Conservation (phyloP, 768 basidiomycete genomes). For the Hygrophorus pudorinus region DNA sequence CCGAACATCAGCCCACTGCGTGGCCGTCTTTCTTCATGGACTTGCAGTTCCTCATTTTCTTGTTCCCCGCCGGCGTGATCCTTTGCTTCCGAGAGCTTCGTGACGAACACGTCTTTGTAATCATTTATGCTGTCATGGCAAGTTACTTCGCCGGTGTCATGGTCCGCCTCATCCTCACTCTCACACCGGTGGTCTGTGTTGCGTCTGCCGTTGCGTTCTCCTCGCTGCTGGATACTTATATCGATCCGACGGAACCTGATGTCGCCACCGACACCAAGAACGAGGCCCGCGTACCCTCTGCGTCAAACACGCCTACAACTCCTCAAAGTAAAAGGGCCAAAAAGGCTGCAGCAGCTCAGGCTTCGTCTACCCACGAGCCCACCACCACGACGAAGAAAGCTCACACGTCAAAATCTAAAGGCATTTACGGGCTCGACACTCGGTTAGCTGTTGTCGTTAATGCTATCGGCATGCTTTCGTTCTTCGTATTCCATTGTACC, state of each 20-base stretch:
- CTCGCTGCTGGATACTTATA: constrained; percentile 77
- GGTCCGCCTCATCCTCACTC: constrained; percentile 97
- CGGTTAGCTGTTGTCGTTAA: constrained; percentile 70
- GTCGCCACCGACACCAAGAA: constrained; percentile 21
- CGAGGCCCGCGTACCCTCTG: constrained; percentile 17
- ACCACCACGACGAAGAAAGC: constrained; percentile 25
- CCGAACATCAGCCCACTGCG: constrained; percentile 98
- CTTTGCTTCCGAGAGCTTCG: constrained; percentile 90
- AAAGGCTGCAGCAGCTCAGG: constrained; percentile 28
- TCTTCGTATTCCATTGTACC: constrained; percentile 95
- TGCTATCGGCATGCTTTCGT: constrained; percentile 64
- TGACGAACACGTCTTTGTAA: constrained; percentile 97
- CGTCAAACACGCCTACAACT: constrained; percentile 19
- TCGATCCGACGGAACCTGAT: constrained; percentile 72
- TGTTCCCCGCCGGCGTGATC: constrained; percentile 94
- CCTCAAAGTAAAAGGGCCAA: constrained; percentile 49
- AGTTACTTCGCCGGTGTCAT: constrained; percentile 99
- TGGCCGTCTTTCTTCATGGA: constrained; percentile 99
- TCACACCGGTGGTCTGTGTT: constrained; percentile 96
- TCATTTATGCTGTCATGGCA: constrained; percentile 92
- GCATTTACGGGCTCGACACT: constrained; percentile 80
- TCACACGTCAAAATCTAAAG: constrained; percentile 29
- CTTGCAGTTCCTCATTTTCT: constrained; percentile 92
- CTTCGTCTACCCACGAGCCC: constrained; percentile 26
- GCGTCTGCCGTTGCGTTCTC: constrained; percentile 87